A percentile compares a stretch with the other conserved stretches of the same genome.
Conservation (phyloP, 805 yeast genomes). For the Metschnikowia noctiluminum region DNA sequence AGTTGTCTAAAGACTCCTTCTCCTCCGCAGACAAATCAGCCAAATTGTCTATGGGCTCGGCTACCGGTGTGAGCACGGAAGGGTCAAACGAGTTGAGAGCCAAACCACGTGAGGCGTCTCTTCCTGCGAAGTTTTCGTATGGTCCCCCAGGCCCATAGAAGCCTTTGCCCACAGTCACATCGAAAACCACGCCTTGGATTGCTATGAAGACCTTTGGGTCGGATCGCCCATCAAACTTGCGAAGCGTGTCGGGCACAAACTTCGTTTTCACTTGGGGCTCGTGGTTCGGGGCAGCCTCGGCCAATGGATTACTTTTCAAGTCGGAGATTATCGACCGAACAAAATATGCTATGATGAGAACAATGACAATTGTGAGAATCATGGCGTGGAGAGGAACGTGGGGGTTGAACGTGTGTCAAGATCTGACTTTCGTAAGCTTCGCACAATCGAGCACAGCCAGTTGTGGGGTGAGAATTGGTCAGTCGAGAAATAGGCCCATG, state of each 20-base stretch:
- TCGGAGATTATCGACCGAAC: slow-evolving; percentile 26
- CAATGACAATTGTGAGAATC: slow-evolving; percentile 29
- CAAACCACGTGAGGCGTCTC: slow-evolving; percentile 90
- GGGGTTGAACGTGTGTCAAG: no score
- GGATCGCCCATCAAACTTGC: slow-evolving; percentile 76
- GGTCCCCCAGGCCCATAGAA: slow-evolving; percentile 98
- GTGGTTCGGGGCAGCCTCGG: slow-evolving; percentile 19
- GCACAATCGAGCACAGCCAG: background rate
- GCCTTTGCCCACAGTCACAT: slow-evolving; percentile 72
- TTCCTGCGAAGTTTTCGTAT: slow-evolving; percentile 90
- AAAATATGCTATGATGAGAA: slow-evolving; percentile 30
- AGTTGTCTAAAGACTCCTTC: slow-evolving; percentile 64
- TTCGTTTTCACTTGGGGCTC: slow-evolving; percentile 41
- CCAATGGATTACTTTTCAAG: slow-evolving; percentile 28
- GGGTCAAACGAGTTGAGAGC: slow-evolving; percentile 84
- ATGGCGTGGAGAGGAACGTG: slow-evolving; percentile 4
- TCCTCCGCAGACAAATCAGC: slow-evolving; percentile 60
- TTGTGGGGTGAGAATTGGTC: slow-evolving; percentile 9
- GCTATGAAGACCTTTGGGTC: slow-evolving; percentile 80
- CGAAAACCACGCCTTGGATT: slow-evolving; percentile 82
- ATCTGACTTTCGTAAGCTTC: background rate
- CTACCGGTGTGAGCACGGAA: slow-evolving; percentile 60
- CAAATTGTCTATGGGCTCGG: slow-evolving; percentile 74
- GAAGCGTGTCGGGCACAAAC: slow-evolving; percentile 73
- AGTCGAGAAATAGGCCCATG: background rate